phyloP scores from a whole-genome alignment of 176 grass and related monocot genomes.

The Cenchrus americanus region DNA sequence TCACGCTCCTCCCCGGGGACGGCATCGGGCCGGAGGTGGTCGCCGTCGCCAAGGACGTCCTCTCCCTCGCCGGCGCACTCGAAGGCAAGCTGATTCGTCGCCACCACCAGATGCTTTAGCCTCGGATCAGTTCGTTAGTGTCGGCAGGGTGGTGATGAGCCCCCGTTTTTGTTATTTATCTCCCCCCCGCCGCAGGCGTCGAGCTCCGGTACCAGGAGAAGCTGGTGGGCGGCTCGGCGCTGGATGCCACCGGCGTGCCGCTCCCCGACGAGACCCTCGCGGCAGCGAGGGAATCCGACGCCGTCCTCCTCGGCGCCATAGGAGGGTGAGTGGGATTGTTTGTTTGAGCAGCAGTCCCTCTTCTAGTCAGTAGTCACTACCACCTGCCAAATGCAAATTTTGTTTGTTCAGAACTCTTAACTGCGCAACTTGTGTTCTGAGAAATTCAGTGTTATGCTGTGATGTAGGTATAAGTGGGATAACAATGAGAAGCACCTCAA shows the following conservation, averaged over 20 bases:
- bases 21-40: slow-evolving; percentile 97
- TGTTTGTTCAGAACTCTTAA: neutral
- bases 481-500: slow-evolving; percentile 96
- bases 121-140: neutral
- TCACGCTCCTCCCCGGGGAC: slow-evolving; percentile 87
- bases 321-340: slow-evolving; percentile 63
- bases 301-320: slow-evolving; percentile 68
- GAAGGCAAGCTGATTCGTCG: slow-evolving; percentile 49
- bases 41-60: slow-evolving; percentile 83
- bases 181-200: slow-evolving; percentile 48
- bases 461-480: slow-evolving; percentile 90
- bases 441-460: neutral
- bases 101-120: neutral
- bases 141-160: neutral
- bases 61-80: slow-evolving; percentile 65
- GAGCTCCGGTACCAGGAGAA: slow-evolving; percentile 65
- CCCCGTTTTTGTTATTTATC: neutral
- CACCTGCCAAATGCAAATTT: neutral
- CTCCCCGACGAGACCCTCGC: slow-evolving; percentile 78
- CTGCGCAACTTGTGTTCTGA: neutral
- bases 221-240: slow-evolving; percentile 73
- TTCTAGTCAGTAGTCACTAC: neutral
- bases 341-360: neutral
- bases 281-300: slow-evolving; percentile 57
- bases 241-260: slow-evolving; percentile 66